Evolutionary conservation across 352 stramenopile species (phyloP).

Genomic region (Lagenidium giganteum): DNA sequence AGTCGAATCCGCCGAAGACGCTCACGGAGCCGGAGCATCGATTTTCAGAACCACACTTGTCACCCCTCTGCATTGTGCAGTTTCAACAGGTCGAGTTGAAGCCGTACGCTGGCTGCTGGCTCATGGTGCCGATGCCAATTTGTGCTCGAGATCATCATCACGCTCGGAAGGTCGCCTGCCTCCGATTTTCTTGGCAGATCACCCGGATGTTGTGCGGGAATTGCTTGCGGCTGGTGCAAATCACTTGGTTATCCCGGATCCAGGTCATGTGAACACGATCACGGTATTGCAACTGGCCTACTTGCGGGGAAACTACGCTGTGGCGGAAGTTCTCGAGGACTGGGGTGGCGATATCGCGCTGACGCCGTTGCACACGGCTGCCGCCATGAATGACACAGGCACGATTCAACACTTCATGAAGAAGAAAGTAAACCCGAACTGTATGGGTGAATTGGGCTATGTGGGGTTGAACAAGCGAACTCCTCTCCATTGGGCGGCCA

Average conservation of each 20-base stretch:
- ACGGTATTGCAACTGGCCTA: constrained; percentile 80
- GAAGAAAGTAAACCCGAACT: constrained; percentile 74
- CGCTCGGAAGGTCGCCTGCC: constrained; percentile 59
- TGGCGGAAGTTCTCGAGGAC: constrained; percentile 75
- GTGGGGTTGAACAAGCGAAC: constrained; percentile 78
- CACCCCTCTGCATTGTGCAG: constrained; percentile 72
- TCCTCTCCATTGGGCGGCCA: constrained; percentile 69
- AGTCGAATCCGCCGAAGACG: constrained; percentile 57
- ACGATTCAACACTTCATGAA: constrained; percentile 54
- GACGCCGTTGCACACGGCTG: constrained; percentile 70
- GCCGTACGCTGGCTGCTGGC: constrained; percentile 69
- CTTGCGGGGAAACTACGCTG: constrained; percentile 72
- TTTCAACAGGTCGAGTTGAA: constrained; percentile 65
- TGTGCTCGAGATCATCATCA: constrained; percentile 72
- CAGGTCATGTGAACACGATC: constrained; percentile 83
- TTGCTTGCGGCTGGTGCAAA: constrained; percentile 63
- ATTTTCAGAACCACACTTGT: constrained; percentile 73
- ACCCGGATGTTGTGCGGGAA: constrained; percentile 74
- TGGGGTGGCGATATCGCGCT: constrained; percentile 78
- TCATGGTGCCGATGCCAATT: constrained; percentile 69
- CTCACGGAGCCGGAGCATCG: constrained; percentile 38
- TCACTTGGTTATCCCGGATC: constrained; percentile 73
- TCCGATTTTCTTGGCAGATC: constrained; percentile 76
- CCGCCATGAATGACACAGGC: constrained; percentile 60
- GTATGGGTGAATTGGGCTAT: constrained; percentile 73